Evolutionary conservation across 2,329 filamentous ascomycete genomes (phyloP).

Genomic region (Claviceps arundinis): DNA sequence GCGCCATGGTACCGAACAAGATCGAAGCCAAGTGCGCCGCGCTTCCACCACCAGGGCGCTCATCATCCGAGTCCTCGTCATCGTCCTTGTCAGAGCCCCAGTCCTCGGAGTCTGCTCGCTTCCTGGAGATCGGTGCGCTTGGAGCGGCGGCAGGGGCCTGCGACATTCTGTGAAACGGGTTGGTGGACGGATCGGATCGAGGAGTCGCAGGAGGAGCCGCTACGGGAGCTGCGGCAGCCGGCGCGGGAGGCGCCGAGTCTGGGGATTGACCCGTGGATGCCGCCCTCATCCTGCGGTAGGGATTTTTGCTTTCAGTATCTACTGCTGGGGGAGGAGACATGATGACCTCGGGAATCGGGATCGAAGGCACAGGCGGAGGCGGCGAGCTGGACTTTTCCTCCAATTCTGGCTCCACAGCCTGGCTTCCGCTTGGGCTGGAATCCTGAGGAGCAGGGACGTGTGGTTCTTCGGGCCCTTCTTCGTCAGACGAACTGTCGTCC

Average conservation of each 20-base stretch:
- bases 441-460: slow-evolving; percentile 39
- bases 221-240: slow-evolving; percentile 18
- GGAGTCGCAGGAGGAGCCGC: slow-evolving; percentile 20
- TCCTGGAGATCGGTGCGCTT: slow-evolving; percentile 38
- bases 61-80: slow-evolving; percentile 61
- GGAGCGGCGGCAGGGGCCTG: slow-evolving; percentile 39
- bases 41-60: slow-evolving; percentile 64
- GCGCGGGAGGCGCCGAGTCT: slow-evolving; percentile 23
- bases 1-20: slow-evolving; percentile 92
- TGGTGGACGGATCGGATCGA: slow-evolving; percentile 59
- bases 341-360: slow-evolving; percentile 33
- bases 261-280: slow-evolving; percentile 39
- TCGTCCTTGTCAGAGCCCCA: slow-evolving; percentile 68
- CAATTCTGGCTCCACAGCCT: slow-evolving; percentile 39
- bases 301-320: slow-evolving; percentile 78
- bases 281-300: slow-evolving; percentile 82
- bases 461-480: slow-evolving; percentile 59
- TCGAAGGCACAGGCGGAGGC: slow-evolving; percentile 18
- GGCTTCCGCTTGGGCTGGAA: slow-evolving; percentile 38
- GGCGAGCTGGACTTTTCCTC: slow-evolving; percentile 40
- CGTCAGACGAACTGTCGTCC: slow-evolving; percentile 63
- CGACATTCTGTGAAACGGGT: slow-evolving; percentile 85
- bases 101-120: slow-evolving; percentile 48
- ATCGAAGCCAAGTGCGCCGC: slow-evolving; percentile 90
- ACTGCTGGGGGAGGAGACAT: slow-evolving; percentile 32